Conservation (phyloP, 78 protist species). For the Monocercomonoides exilis region DNA sequence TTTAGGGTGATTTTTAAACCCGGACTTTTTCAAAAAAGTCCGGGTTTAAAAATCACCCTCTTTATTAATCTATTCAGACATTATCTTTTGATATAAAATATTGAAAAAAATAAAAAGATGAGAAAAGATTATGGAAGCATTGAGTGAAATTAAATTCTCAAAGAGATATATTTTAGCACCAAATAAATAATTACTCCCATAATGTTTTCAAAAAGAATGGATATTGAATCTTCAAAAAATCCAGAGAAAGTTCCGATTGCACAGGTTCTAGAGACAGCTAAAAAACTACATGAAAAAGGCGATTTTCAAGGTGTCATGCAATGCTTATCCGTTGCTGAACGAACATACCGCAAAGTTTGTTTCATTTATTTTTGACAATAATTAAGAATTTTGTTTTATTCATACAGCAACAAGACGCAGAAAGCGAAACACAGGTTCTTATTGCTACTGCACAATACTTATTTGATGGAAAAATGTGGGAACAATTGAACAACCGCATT, state of each 20-base stretch:
- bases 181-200: no score
- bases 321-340: neutral
- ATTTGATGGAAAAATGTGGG: neutral
- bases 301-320: neutral
- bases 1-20: no score
- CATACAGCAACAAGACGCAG: neutral
- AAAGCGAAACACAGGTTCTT: neutral
- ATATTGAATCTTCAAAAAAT: neutral
- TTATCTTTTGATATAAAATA: no score
- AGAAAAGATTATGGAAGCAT: no score
- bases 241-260: neutral
- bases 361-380: neutral
- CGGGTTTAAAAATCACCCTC: no score
- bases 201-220: no score
- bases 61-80: no score
- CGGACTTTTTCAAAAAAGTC: no score
- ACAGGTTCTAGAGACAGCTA: neutral
- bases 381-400: neutral
- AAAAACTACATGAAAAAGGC: neutral
- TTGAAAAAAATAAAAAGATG: no score
- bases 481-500: neutral
- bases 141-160: no score
- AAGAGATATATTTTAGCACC: no score
- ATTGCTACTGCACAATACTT: neutral
- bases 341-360: neutral